Evolutionary conservation across 441 rosid species (phyloP), one percentile per base, ranked within the genome.

Genomic region (Bruguiera hainesii): DNA sequence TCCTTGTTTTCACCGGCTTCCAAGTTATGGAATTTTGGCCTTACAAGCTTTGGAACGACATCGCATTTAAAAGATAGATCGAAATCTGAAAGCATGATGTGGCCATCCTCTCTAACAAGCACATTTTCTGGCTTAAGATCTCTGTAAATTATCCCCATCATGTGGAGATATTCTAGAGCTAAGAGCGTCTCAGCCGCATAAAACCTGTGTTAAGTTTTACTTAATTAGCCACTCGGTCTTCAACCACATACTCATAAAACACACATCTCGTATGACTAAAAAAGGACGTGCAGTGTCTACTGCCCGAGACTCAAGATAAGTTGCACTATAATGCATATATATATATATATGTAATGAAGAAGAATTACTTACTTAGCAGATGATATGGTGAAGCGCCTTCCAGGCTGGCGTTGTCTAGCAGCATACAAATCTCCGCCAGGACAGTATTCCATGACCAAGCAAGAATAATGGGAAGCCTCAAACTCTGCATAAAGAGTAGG

Each of bases 91-190:
- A 93, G 83, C 72, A 87, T 91, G 26, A 87, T 82, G 78, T 93
- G 98, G 73, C 97, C 98, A 5, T 91, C 84, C 58, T 77, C 83
- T 78, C 87, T 91, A 57, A 93, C 81, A 29, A 93, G 87, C 26
- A 91, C 80, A 70, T 93, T 93, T 74, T 93, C 98, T 0, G 98
- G 98, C 79, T 93, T 93, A 63, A 93, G 81, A 69, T 93, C 98
- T 63, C 97, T 83, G 77, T 90, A 93, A 67, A 79, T 95, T 64
- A 91, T 81, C 18, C 97, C 97, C 79, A 79, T 78, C 78, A 70
- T 64, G 75, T 93, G 98, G 37, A 93, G 96, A 74, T 88, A 88
- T 69, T 88, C 87, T 58, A 93, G 83, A 56, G 96, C 96, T 68
- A 88, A 78, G 58, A 93, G 69, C 67, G 87, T 89, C 78, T 93